Percentiles rank a stretch among this genome's conserved stretches.
Evolutionary conservation across 306 rosid species (phyloP).

Genomic region (Cicer cuneatum): DNA sequence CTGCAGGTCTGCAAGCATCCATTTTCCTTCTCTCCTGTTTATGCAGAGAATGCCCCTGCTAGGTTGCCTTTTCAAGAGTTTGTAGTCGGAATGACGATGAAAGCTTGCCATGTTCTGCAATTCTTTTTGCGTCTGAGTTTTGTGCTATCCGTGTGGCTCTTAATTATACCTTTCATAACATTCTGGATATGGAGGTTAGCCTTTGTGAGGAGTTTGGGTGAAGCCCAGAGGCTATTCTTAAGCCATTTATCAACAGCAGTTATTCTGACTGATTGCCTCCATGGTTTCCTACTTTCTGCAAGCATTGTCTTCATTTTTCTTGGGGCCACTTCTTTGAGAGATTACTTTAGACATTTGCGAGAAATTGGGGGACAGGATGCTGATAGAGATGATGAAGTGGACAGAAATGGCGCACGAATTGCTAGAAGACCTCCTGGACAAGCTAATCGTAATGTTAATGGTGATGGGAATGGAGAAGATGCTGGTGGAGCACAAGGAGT

Average conservation of each 20-base stretch:
- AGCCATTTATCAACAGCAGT: slow-evolving; percentile 88
- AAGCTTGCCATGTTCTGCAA: slow-evolving; percentile 95
- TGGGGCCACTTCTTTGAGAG: slow-evolving; percentile 97
- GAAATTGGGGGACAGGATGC: slow-evolving; percentile 97
- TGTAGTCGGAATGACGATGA: slow-evolving; percentile 96
- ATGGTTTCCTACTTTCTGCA: slow-evolving; percentile 97
- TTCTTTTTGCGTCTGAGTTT: slow-evolving; percentile 93
- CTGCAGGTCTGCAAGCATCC: slow-evolving; percentile 97
- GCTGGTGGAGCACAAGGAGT: slow-evolving; percentile 85
- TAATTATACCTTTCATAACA: slow-evolving; percentile 94
- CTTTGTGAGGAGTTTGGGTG: slow-evolving; percentile 96
- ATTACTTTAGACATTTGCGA: slow-evolving; percentile 94
- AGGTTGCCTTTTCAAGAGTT: slow-evolving; percentile 98
- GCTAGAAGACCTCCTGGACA: slow-evolving; percentile 92
- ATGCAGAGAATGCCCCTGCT: slow-evolving; percentile 95
- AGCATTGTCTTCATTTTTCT: slow-evolving; percentile 97
- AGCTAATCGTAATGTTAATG: slow-evolving; percentile 78
- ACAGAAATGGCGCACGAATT: slow-evolving; percentile 89
- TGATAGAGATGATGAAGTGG: slow-evolving; percentile 94
- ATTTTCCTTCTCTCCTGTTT: slow-evolving; percentile 95
- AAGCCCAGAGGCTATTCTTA: slow-evolving; percentile 91
- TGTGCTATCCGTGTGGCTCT: slow-evolving; percentile 97
- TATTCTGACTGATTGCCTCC: slow-evolving; percentile 95
- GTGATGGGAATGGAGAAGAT: slow-evolving; percentile 86
- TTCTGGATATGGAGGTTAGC: slow-evolving; percentile 99